phyloP scores from a whole-genome alignment of 176 grass and related monocot genomes.

The Oryza glumipatula region DNA sequence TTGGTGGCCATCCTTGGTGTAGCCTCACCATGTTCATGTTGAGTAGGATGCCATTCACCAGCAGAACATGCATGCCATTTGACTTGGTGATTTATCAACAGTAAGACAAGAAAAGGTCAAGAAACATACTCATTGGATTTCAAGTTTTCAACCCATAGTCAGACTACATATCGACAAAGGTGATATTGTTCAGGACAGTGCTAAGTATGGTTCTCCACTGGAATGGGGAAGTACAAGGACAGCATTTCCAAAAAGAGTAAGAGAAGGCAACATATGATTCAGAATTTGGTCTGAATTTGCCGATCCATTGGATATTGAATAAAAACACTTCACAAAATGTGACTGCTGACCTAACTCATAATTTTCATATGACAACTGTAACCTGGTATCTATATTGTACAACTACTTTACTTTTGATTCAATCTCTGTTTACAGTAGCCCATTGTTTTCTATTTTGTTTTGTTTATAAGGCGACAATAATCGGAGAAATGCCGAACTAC shows the following conservation, averaged over 20 bases:
- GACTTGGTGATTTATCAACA: not conserved
- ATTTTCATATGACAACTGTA: not conserved
- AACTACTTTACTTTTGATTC: not conserved
- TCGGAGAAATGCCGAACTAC: not conserved
- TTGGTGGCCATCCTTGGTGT: conserved; percentile 37
- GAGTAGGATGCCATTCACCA: conserved; percentile 42
- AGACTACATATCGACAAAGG: not conserved
- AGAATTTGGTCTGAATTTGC: not conserved
- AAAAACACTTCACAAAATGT: not conserved
- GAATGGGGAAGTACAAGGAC: not conserved
- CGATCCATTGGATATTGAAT: not conserved
- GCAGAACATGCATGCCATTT: conserved; percentile 34
- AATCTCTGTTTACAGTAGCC: not conserved
- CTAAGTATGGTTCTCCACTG: not conserved
- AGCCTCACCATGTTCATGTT: conserved; percentile 44
- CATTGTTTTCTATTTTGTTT: too few relatives aligned
- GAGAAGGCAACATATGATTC: not conserved
- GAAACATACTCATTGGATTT: not conserved
- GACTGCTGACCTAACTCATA: not conserved
- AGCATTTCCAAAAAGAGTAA: not conserved
- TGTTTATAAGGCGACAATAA: not conserved
- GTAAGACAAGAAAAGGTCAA: not conserved
- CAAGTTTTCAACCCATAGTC: not conserved
- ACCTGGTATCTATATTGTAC: not conserved
- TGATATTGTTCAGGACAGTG: not conserved